Base-by-base conservation (phyloP, 225 moss, liverwort and hornwort genomes). In the Sphagnum contortum region DNA sequence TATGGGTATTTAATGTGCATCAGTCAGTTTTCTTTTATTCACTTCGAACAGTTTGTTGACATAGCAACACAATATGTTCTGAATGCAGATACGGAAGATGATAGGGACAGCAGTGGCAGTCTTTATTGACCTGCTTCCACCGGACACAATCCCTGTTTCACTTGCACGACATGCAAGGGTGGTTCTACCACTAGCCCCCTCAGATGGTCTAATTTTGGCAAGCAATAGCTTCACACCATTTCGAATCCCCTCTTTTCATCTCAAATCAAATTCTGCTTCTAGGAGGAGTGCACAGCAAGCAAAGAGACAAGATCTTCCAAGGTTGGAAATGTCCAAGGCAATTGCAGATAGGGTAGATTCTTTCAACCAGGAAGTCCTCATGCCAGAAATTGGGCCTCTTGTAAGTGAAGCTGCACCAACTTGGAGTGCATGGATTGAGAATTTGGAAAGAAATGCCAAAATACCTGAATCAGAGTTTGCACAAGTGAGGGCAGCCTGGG, bases 21-120 rank as follows among this genome's bases (percentile, higher is more conserved):
- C 29, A 29, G 0, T 29, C 29, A 58, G 58, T 47, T 58, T 48
- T 7, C 11, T 6, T 60, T 7, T 68, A 5, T 44, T 44, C 11
- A 44, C 3, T 13, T 60, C 44, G 3, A 11, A 13, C 47, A 29
- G 29, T 29, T 0, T 29, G 5, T 14, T 48, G 12, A 49, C 13
- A 10, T 6, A 4, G 44, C 12, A 29, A 29, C 29, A 29, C 29
- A 29, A 29, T 29, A 29, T 29, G 29, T 29, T 29, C 29, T 29
- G 56, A 6, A 6, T 83, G 79, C 92, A 95, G 95, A 92, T 95
- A 71, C 84, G 95, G 67, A 95, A 95, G 75, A 90, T 95, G 82
- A 86, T 95, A 58, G 95, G 91, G 57, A 92, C 90, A 68, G 92
- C 92, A 71, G 82, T 92, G 57, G 95, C 79, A 67, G 83, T 88